Base-by-base conservation (phyloP, 345 rosid genomes). In the Passiflora organensis region DNA sequence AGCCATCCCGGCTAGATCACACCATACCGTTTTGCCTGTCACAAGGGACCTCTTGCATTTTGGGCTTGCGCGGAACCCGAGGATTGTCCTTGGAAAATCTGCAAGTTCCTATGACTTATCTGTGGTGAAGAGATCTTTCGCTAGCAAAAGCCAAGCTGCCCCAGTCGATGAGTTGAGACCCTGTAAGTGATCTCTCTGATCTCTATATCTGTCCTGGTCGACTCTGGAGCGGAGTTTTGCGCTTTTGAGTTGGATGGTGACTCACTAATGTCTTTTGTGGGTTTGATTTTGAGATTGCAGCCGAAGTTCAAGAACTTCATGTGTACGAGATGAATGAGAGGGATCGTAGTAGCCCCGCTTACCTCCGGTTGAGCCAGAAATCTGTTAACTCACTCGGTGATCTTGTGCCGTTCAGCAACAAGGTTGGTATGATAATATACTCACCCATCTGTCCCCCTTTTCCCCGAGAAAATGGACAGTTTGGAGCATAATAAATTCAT, bases 271-370 rank as follows among this genome's bases (percentile, higher is more conserved):
- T n/a, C n/a, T n/a, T n/a, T n/a, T 9, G 51, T 18, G n/a, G n/a
- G 1, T 0, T 57, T 13, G 20, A 13, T 21, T 50, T 62, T 3
- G 16, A 13, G 1, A 20, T 15, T 60, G n/a, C 45, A 84, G 97
- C 51, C 19, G 70, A 81, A 48, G 76, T 84, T 55, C 97, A 84
- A 59, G 93, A 86, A 16, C 76, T 90, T 23, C 21, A 12, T 25
- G 84, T 86, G 54, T 84, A 90, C 63, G 95, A 90, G 78, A 68
- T 90, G 62, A 90, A 90, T 69, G 97, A 90, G 78, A 77, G 89
- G 61, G 97, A 90, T 43, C 75, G 95, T 28, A 80, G 82, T 44
- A 90, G 97, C 63, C 95, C 97, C 15, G 95, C 93, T 13, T 72
- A 72, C 66, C 78, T 90, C 49, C 80, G 83, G 16, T 66, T 81